Percentiles rank a stretch among this genome's conserved stretches.
Evolutionary conservation across 768 basidiomycete genomes (phyloP).

Genomic region (Podaxis sp.): DNA sequence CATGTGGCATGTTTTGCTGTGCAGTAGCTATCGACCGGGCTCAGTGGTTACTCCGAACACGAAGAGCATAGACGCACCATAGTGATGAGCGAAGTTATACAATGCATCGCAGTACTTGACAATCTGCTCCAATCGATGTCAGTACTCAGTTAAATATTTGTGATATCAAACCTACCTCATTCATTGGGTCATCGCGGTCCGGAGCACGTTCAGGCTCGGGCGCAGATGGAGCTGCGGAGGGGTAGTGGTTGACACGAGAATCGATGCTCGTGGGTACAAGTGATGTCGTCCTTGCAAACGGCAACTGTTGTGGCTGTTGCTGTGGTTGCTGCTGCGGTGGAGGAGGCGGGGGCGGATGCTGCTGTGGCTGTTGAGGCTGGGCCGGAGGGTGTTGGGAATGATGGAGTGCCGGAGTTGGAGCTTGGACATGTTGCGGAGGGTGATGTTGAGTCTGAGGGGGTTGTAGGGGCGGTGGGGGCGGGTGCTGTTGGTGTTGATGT

Average conservation of each 20-base stretch:
- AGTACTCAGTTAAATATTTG: constrained; percentile 13
- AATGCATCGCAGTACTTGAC: constrained; percentile 59
- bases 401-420: constrained; percentile 23
- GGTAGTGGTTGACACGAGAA: constrained; percentile 19
- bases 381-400: constrained; percentile 22
- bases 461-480: constrained; percentile 22
- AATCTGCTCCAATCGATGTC: constrained; percentile 40
- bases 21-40: constrained; percentile 34
- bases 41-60: constrained; percentile 7
- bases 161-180: constrained; percentile 36
- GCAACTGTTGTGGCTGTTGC: constrained; percentile 18
- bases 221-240: constrained; percentile 16
- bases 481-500: constrained; percentile 24
- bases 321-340: constrained; percentile 20
- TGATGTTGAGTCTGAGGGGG: constrained; percentile 30
- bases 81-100: constrained; percentile 65
- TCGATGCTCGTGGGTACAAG: constrained; percentile 24
- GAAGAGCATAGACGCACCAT: constrained; percentile 45
- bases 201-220: constrained; percentile 36
- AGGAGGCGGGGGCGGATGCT: constrained; percentile 13
- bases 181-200: constrained; percentile 38
- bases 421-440: constrained; percentile 25
- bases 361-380: constrained; percentile 25
- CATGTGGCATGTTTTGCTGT: constrained; percentile 45
- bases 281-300: constrained; percentile 22